These are phyloP conservation scores for Xenosphaeropsis pyriputrescens DNA, from an alignment of 2,329 filamentous ascomycete genomes.

Conservation along the genomic window DNA sequence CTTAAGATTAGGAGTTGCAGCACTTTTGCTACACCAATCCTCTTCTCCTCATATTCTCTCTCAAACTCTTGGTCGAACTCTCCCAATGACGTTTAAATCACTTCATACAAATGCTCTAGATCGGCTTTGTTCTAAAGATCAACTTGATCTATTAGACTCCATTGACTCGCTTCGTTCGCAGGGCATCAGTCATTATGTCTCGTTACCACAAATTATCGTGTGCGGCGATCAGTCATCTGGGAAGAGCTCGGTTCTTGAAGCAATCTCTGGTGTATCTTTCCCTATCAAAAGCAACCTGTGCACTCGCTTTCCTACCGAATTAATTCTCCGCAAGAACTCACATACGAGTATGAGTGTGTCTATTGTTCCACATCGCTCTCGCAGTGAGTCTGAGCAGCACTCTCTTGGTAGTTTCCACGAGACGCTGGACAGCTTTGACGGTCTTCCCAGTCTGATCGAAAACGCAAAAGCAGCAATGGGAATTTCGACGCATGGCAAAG, in stretches of 20 bases:
- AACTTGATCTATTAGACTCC: slow-evolving; percentile 11
- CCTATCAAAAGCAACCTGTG: slow-evolving; percentile 23
- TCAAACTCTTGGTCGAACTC: not conserved
- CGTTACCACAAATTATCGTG: slow-evolving; percentile 19
- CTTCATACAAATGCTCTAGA: slow-evolving; percentile 7
- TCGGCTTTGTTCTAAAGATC: slow-evolving; percentile 10
- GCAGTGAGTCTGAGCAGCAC: slow-evolving; percentile 5
- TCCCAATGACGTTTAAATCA: slow-evolving; percentile 1
- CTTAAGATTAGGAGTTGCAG: too few relatives aligned
- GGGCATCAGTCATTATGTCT: slow-evolving; percentile 14
- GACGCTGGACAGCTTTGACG: slow-evolving; percentile 8
- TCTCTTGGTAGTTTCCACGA: slow-evolving; percentile 6
- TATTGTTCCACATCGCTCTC: slow-evolving; percentile 8
- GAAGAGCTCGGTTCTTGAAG: slow-evolving; percentile 20
- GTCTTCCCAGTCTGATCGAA: slow-evolving; percentile 9
- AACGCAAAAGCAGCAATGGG: slow-evolving; percentile 8
- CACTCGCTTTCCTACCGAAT: slow-evolving; percentile 27
- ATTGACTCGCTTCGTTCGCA: slow-evolving; percentile 13
- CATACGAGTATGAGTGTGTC: slow-evolving; percentile 4
- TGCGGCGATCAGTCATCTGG: slow-evolving; percentile 24
- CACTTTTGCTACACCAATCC: too few relatives aligned
- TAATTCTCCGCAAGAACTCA: slow-evolving; percentile 16
- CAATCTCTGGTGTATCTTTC: slow-evolving; percentile 22
- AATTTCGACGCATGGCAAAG: slow-evolving; percentile 10
- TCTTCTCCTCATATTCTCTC: too few relatives aligned